These are phyloP conservation scores for Rhodotorula paludigena DNA, from an alignment of 768 basidiomycete species.

Conservation along the genomic window DNA sequence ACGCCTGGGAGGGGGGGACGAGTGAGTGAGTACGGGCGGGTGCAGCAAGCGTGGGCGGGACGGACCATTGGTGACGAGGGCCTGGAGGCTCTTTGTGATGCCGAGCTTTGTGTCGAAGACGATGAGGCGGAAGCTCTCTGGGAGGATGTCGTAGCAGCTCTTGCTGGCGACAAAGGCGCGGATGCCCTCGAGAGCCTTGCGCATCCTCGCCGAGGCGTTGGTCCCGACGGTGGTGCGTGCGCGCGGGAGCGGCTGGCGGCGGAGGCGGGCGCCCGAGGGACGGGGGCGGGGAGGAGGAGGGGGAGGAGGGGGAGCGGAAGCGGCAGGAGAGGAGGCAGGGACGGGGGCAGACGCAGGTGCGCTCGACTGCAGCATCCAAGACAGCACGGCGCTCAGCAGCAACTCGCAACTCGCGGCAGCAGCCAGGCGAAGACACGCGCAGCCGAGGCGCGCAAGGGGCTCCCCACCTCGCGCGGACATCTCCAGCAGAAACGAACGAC, in stretches of 20 bases:
- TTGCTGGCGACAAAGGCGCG: constrained; percentile 75
- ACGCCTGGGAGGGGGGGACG: constrained; percentile 61
- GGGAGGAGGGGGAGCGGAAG: background rate
- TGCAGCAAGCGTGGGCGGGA: background rate
- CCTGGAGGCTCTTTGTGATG: constrained; percentile 90
- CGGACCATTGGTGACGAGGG: constrained; percentile 61
- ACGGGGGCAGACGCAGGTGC: no score
- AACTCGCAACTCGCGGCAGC: no score
- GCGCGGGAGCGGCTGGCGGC: background rate
- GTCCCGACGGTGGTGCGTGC: constrained; percentile 15
- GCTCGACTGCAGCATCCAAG: no score
- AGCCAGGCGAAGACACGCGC: no score
- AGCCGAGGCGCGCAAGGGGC: no score
- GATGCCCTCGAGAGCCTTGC: constrained; percentile 54
- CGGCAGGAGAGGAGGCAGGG: constrained; percentile 13
- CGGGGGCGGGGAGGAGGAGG: background rate
- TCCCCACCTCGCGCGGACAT: no score
- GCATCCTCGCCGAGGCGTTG: constrained; percentile 8
- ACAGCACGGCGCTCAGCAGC: no score
- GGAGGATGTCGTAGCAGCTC: constrained; percentile 86
- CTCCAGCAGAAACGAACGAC: no score
- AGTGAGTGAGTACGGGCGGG: background rate
- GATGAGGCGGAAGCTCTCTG: constrained; percentile 87
- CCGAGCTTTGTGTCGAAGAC: constrained; percentile 93
- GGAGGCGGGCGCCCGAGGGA: background rate